A percentile compares a stretch with the other conserved stretches of the same genome.
These are phyloP conservation scores for Suillus paluster DNA, from an alignment of 768 basidiomycete genomes.

Conservation along the genomic window DNA sequence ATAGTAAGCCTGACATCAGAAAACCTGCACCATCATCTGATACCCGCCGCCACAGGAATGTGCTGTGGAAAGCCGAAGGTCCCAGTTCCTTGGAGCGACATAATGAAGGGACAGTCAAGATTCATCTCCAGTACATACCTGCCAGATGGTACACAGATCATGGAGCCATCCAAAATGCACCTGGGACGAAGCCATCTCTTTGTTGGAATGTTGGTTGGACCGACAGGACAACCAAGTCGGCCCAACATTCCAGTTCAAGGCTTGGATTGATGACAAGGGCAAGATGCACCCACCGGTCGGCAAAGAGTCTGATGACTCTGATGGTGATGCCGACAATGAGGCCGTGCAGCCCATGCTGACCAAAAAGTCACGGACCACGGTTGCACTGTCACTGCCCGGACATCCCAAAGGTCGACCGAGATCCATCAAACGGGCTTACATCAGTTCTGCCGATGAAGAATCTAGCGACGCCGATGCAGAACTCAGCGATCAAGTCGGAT, in stretches of 20 bases:
- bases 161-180: neutral
- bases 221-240: neutral
- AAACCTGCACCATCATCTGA: neutral
- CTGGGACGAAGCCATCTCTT: accelerated
- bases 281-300: neutral
- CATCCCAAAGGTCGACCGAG: neutral
- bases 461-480: neutral
- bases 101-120: neutral
- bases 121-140: neutral
- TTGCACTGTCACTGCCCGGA: too few species aligned
- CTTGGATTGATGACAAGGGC: neutral
- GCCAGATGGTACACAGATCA: neutral
- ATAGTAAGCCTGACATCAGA: neutral
- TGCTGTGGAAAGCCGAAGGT: neutral
- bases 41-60: neutral
- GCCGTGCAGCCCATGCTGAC: neutral
- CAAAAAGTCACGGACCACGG: neutral
- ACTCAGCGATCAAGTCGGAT: neutral
- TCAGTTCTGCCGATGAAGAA: neutral
- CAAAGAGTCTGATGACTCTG: neutral
- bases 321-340: neutral
- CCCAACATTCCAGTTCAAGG: neutral
- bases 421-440: neutral
- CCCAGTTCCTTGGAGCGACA: neutral
- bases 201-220: neutral